These are phyloP conservation scores for Colletotrichum tamarilloi DNA, from an alignment of 2,329 filamentous ascomycete species.

Conservation along the genomic window DNA sequence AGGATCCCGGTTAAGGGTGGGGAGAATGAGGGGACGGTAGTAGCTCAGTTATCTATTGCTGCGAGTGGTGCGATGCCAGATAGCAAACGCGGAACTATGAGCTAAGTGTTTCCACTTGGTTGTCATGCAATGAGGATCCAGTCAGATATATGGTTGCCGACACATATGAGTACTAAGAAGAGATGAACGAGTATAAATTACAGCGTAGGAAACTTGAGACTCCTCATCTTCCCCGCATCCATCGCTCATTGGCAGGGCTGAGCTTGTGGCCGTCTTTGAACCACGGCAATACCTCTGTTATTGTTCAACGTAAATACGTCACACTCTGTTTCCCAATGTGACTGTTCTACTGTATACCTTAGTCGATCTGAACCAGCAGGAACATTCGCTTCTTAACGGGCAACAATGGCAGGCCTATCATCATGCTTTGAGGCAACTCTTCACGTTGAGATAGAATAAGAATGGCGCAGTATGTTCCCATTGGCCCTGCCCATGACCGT, in stretches of 20 bases:
- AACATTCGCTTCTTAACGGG: too few species aligned
- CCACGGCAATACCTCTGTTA: background rate
- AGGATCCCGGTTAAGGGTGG: conserved; percentile 20
- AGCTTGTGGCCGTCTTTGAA: conserved; percentile 38
- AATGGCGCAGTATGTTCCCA: background rate
- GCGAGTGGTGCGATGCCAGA: background rate
- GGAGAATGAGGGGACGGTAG: background rate
- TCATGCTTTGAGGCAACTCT: background rate
- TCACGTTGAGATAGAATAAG: background rate
- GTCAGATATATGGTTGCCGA: background rate
- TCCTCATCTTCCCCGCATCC: conserved; percentile 6
- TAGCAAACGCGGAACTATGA: background rate
- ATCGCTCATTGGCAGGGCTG: background rate
- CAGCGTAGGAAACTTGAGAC: background rate
- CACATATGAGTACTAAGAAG: too few species aligned
- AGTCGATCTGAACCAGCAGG: too few species aligned
- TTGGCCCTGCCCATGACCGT: background rate
- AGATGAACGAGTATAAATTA: background rate
- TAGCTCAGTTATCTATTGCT: background rate
- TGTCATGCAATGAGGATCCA: background rate
- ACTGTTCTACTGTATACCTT: too few species aligned
- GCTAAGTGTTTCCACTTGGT: background rate
- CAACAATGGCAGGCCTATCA: background rate
- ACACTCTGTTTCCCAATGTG: too few species aligned
- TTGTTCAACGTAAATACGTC: too few species aligned